Evolutionary conservation across 495 filamentous ascomycete species (phyloP).

Genomic region (Podospora tetraspora): DNA sequence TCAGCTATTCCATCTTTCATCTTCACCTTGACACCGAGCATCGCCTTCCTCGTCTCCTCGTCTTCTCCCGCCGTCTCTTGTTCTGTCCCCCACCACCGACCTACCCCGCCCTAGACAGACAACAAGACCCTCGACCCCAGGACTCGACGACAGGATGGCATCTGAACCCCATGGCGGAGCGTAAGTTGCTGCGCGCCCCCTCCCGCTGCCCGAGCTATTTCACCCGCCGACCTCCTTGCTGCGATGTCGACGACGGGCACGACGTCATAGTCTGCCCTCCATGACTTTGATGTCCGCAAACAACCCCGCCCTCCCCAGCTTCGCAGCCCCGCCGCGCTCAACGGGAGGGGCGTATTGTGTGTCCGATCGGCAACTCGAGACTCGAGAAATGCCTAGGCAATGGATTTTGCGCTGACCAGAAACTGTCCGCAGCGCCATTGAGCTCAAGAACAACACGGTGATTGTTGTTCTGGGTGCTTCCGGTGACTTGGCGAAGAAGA

Average conservation of each 20-base stretch:
- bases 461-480: conserved; percentile 97
- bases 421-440: conserved; percentile 45
- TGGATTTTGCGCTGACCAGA: neutral
- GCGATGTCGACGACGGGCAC: neutral
- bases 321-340: neutral
- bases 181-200: conserved; percentile 40
- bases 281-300: neutral
- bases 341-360: neutral
- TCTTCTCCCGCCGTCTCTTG: neutral
- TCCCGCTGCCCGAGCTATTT: conserved; percentile 23
- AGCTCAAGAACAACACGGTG: conserved; percentile 97
- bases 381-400: neutral
- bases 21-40: neutral
- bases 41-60: neutral
- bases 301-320: neutral
- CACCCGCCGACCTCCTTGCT: neutral
- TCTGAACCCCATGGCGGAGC: conserved; percentile 32
- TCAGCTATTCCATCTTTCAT: conserved; percentile 22
- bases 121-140: conserved; percentile 10
- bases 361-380: neutral
- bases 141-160: conserved; percentile 38
- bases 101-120: neutral
- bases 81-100: neutral
- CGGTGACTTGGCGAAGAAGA: conserved; percentile 98
- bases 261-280: neutral